A percentile compares a stretch with the other conserved stretches of the same genome.
phyloP scores from a whole-genome alignment of 1,284 basidiomycete genomes.

The Sporisorium graminicola region DNA sequence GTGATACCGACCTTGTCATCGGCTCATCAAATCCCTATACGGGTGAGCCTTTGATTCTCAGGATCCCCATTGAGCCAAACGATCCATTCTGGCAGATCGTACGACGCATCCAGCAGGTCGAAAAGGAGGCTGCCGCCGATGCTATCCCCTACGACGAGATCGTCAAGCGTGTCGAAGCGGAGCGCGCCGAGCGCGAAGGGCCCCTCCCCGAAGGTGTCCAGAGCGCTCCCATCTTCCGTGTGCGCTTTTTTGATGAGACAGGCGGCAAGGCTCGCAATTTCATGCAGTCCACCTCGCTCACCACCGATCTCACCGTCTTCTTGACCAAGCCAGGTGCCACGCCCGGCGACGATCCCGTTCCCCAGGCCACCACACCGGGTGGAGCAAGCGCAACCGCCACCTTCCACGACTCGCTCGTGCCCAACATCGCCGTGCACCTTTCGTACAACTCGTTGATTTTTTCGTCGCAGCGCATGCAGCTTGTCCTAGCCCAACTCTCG shows the following conservation, averaged over 20 bases:
- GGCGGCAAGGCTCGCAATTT: constrained; percentile 74
- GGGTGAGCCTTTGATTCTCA: constrained; percentile 84
- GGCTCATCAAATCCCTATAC: constrained; percentile 83
- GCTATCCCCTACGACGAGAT: constrained; percentile 85
- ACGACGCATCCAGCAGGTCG: constrained; percentile 84
- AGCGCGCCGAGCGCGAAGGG: constrained; percentile 52
- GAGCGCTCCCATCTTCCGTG: constrained; percentile 80
- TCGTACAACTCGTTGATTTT: constrained; percentile 97
- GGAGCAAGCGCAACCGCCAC: constrained; percentile 24
- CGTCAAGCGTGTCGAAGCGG: constrained; percentile 73
- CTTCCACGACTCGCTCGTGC: constrained; percentile 72
- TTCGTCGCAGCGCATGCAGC: constrained; percentile 81
- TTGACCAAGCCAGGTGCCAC: constrained; percentile 67
- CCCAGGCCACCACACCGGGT: constrained; percentile 8
- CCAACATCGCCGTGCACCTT: constrained; percentile 80
- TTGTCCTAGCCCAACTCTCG: constrained; percentile 87
- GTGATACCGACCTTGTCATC: constrained; percentile 93
- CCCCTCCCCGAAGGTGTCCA: constrained; percentile 48
- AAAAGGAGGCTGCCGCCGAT: constrained; percentile 85
- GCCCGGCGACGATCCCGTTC: constrained; percentile 42
- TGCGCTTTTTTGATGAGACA: constrained; percentile 95
- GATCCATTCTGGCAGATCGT: constrained; percentile 94
- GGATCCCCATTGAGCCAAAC: constrained; percentile 84
- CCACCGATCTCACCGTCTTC: constrained; percentile 89
- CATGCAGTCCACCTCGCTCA: constrained; percentile 74